Percentiles rank a stretch among this genome's conserved stretches.
Conservation (phyloP, 129 eudicot genomes). For the Gnaphalium uliginosum region DNA sequence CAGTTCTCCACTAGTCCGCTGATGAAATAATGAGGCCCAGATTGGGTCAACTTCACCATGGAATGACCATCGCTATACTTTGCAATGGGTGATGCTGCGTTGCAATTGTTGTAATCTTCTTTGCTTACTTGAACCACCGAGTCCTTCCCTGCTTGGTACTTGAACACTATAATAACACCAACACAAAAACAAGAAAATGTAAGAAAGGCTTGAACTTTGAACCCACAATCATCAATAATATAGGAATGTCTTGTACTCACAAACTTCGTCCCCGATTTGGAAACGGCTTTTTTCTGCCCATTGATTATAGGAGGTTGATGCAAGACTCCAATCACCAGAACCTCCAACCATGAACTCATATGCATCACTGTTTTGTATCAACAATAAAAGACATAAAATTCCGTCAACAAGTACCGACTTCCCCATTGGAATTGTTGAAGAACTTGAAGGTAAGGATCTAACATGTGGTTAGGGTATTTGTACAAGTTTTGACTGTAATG, state of each 20-base stretch:
- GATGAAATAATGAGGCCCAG: slow-evolving; percentile 53
- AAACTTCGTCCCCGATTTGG: slow-evolving; percentile 8
- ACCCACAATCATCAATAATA: not conserved
- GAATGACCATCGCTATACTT: slow-evolving; percentile 35
- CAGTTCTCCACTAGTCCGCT: slow-evolving; percentile 49
- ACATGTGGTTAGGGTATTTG: slow-evolving; percentile 51
- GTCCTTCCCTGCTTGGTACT: slow-evolving; percentile 56
- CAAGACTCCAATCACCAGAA: slow-evolving; percentile 60
- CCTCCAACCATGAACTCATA: slow-evolving; percentile 80
- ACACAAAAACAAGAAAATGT: not conserved
- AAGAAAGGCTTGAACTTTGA: not conserved
- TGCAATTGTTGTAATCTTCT: slow-evolving; percentile 63
- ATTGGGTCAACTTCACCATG: slow-evolving; percentile 29
- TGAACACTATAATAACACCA: slow-evolving; percentile 50
- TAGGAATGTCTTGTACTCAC: slow-evolving; percentile 13
- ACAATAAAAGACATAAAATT: slow-evolving; percentile 44
- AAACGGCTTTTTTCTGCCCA: slow-evolving; percentile 31
- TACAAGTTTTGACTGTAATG: slow-evolving; percentile 53
- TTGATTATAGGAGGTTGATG: slow-evolving; percentile 28
- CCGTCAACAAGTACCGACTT: slow-evolving; percentile 27
- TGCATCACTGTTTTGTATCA: slow-evolving; percentile 51
- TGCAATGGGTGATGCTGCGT: slow-evolving; percentile 42
- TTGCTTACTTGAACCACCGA: slow-evolving; percentile 69
- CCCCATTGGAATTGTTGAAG: slow-evolving; percentile 42
- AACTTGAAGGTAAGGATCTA: slow-evolving; percentile 10